Evolutionary conservation across 768 basidiomycete genomes (phyloP).

Genomic region (Pleurotus djamor): DNA sequence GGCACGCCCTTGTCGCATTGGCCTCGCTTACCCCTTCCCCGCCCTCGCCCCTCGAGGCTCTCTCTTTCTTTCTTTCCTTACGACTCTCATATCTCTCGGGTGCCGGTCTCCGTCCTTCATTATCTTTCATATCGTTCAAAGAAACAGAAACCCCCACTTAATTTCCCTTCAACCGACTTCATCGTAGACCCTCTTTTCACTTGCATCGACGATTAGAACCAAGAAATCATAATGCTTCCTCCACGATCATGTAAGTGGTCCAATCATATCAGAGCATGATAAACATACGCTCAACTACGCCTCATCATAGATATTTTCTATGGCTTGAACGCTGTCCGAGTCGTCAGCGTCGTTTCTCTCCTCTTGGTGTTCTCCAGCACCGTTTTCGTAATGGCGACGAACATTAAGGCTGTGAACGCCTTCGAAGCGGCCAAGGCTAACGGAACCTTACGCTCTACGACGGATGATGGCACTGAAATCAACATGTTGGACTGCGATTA

Average conservation of each 20-base stretch:
- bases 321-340: slow-evolving; percentile 75
- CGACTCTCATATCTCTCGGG: slow-evolving; percentile 3
- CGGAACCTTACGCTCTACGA: slow-evolving; percentile 16
- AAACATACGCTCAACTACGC: neutral
- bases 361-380: slow-evolving; percentile 80
- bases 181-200: neutral
- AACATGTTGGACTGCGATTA: slow-evolving; percentile 65
- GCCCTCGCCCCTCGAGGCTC: neutral
- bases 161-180: neutral
- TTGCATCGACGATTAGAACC: slow-evolving; percentile 4
- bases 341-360: slow-evolving; percentile 76
- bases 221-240: slow-evolving; percentile 32
- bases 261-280: neutral
- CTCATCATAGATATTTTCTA: slow-evolving; percentile 62
- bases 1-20: neutral
- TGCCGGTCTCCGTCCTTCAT: slow-evolving; percentile 9
- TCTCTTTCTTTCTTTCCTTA: neutral
- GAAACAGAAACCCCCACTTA: neutral
- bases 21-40: neutral
- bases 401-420: slow-evolving; percentile 72
- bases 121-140: neutral
- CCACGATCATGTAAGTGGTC: slow-evolving; percentile 45
- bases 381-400: slow-evolving; percentile 69
- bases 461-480: slow-evolving; percentile 23
- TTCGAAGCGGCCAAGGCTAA: slow-evolving; percentile 42